Conservation (phyloP, 2,329 filamentous ascomycete species). For the Fusarium sp. region DNA sequence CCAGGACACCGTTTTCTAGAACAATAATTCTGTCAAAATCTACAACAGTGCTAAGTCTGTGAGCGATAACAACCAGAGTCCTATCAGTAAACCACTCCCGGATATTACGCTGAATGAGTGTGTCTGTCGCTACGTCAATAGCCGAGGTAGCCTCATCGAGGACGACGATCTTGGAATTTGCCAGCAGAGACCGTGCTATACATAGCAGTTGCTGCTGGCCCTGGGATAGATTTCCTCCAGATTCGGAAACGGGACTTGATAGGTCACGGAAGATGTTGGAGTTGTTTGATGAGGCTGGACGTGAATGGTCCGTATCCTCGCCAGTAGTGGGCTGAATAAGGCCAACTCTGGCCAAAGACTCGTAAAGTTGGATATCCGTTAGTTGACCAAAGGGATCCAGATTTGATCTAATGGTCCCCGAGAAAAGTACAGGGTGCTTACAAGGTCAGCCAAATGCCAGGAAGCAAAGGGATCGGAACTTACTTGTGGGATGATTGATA, state of each 20-base stretch:
- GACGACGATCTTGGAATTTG: slow-evolving; percentile 78
- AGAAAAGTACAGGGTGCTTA: slow-evolving; percentile 83
- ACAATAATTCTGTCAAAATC: slow-evolving; percentile 81
- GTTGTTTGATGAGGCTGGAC: slow-evolving; percentile 55
- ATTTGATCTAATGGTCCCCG: slow-evolving; percentile 79
- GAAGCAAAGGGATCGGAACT: not conserved
- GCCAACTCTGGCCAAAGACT: slow-evolving; percentile 64
- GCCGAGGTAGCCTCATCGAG: slow-evolving; percentile 83
- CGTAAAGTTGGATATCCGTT: slow-evolving; percentile 73
- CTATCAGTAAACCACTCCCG: slow-evolving; percentile 75
- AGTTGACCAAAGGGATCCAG: slow-evolving; percentile 80
- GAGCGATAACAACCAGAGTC: slow-evolving; percentile 80
- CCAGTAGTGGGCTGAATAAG: no score
- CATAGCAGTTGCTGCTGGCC: slow-evolving; percentile 81
- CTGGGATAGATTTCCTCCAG: slow-evolving; percentile 78
- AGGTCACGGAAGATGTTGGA: slow-evolving; percentile 73
- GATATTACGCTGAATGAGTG: slow-evolving; percentile 77
- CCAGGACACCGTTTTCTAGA: slow-evolving; percentile 72
- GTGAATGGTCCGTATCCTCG: no score
- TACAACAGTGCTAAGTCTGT: slow-evolving; percentile 78
- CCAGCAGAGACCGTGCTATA: slow-evolving; percentile 77
- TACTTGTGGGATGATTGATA: slow-evolving; percentile 80
- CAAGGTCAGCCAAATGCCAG: not conserved
- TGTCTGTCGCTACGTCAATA: slow-evolving; percentile 80
- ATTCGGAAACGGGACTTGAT: slow-evolving; percentile 72